A percentile compares a stretch with the other conserved stretches of the same genome.
phyloP scores from a whole-genome alignment of 805 yeast genomes.

The Wickerhamomyces xylosicus region DNA sequence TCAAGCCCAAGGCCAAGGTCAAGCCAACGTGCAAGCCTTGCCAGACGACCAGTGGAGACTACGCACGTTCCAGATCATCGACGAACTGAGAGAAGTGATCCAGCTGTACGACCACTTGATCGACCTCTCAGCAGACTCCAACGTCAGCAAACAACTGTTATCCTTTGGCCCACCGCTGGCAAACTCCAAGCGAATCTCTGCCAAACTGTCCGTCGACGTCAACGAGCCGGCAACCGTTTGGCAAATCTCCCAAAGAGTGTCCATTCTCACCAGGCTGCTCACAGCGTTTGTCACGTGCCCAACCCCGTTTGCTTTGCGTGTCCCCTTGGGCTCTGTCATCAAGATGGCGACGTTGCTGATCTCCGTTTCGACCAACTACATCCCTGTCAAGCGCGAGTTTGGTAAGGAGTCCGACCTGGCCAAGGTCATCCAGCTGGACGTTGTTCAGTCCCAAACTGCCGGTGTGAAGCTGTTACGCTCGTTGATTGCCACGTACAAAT shows the following conservation, averaged over 20 bases:
- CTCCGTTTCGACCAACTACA: slow-evolving; percentile 43
- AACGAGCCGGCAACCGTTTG: slow-evolving; percentile 41
- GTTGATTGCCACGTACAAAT: slow-evolving; percentile 20
- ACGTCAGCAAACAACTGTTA: slow-evolving; percentile 29
- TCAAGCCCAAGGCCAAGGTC: slow-evolving; percentile 18
- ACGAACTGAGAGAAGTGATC: slow-evolving; percentile 45
- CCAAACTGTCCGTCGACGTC: slow-evolving; percentile 47
- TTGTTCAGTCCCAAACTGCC: slow-evolving; percentile 32
- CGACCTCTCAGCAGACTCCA: slow-evolving; percentile 46
- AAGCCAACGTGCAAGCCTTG: slow-evolving; percentile 22
- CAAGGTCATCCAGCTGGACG: slow-evolving; percentile 30
- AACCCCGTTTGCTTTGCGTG: slow-evolving; percentile 43
- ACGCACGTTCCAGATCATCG: slow-evolving; percentile 36
- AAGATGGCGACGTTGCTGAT: slow-evolving; percentile 42
- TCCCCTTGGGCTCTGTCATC: slow-evolving; percentile 55
- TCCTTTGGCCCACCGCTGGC: slow-evolving; percentile 8
- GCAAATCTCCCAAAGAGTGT: slow-evolving; percentile 40
- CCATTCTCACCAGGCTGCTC: slow-evolving; percentile 35
- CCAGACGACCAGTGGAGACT: slow-evolving; percentile 36
- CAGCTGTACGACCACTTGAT: slow-evolving; percentile 49
- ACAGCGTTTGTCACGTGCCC: slow-evolving; percentile 36
- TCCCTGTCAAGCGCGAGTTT: slow-evolving; percentile 44
- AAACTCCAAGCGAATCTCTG: slow-evolving; percentile 25
- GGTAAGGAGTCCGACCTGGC: slow-evolving; percentile 44
- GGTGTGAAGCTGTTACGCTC: slow-evolving; percentile 33